phyloP scores from a whole-genome alignment of 805 yeast genomes.

The Lachancea sp. region DNA sequence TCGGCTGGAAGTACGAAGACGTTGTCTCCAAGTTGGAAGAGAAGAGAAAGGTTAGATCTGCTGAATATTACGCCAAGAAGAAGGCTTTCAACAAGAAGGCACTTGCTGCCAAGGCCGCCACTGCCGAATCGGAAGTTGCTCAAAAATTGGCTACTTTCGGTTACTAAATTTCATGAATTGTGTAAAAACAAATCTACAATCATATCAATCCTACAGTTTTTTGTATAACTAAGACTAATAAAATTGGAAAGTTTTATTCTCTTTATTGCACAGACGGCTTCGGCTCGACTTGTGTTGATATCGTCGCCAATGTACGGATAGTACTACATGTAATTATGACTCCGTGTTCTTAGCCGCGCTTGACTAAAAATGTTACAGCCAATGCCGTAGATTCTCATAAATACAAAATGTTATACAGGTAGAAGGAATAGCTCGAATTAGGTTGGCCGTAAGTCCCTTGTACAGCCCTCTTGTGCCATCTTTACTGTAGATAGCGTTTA shows the following conservation, averaged over 20 bases:
- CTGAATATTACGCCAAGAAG: conserved; percentile 99
- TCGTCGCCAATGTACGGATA: neutral
- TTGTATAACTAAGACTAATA: conserved; percentile 11
- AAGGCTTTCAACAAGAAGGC: conserved; percentile 91
- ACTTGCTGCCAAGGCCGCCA: conserved; percentile 76
- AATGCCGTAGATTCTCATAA: conserved; percentile 56
- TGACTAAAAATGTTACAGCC: conserved; percentile 10
- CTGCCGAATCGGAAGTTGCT: conserved; percentile 86
- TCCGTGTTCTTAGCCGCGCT: neutral
- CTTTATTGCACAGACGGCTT: neutral
- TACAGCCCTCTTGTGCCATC: conserved; percentile 71
- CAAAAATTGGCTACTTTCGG: conserved; percentile 94
- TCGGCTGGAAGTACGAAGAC: conserved; percentile 99
- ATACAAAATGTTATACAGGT: conserved; percentile 85
- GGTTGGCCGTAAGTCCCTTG: conserved; percentile 73
- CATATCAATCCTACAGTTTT: conserved; percentile 14
- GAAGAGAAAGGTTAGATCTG: conserved; percentile 98
- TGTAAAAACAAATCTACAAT: conserved; percentile 10
- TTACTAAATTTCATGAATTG: conserved; percentile 57
- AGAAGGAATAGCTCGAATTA: conserved; percentile 82
- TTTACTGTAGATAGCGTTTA: conserved; percentile 35
- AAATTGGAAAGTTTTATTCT: conserved; percentile 12
- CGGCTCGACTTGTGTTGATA: neutral
- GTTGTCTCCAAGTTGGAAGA: conserved; percentile 96
- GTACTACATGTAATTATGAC: neutral